phyloP scores from a whole-genome alignment of 169 alveolate species.

The Cryptosporidium baileyi region DNA sequence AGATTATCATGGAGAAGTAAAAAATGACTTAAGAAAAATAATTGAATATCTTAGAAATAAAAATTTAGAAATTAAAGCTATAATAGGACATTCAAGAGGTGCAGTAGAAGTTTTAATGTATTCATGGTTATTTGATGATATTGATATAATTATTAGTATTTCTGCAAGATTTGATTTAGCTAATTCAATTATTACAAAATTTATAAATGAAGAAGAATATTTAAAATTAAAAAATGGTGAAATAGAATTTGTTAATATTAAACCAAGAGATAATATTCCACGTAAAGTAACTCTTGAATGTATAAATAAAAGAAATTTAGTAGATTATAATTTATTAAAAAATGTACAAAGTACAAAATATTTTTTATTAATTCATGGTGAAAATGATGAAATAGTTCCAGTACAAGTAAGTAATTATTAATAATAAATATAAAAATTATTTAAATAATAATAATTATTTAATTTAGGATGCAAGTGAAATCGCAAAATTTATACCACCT shows the following conservation, averaged over 20 bases:
- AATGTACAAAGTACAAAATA: slow-evolving; percentile 32
- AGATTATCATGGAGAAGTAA: slow-evolving; percentile 73
- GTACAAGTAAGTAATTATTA: slow-evolving; percentile 23
- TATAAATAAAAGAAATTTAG: slow-evolving; percentile 30
- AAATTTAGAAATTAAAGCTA: slow-evolving; percentile 43
- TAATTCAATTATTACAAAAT: slow-evolving; percentile 38
- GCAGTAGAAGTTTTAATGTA: slow-evolving; percentile 74
- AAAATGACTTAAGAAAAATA: slow-evolving; percentile 57
- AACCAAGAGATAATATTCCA: slow-evolving; percentile 64
- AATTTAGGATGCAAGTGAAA: slow-evolving; percentile 54
- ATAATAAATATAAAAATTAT: not conserved
- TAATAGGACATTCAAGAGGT: slow-evolving; percentile 77
- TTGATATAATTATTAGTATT: slow-evolving; percentile 69
- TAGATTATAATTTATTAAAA: slow-evolving; percentile 29
- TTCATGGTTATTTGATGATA: slow-evolving; percentile 72
- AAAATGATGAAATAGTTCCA: slow-evolving; percentile 49
- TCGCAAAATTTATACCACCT: slow-evolving; percentile 66
- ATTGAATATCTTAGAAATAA: slow-evolving; percentile 56
- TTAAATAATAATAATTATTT: not conserved
- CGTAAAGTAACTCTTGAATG: slow-evolving; percentile 52
- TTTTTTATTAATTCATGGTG: slow-evolving; percentile 50
- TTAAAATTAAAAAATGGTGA: not conserved
- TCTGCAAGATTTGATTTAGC: slow-evolving; percentile 74
- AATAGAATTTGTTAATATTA: slow-evolving; percentile 39
- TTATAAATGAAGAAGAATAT: slow-evolving; percentile 7